A percentile compares a stretch with the other conserved stretches of the same genome.
phyloP scores from a whole-genome alignment of 352 stramenopile genomes.

The Peronosclerospora sorghi region DNA sequence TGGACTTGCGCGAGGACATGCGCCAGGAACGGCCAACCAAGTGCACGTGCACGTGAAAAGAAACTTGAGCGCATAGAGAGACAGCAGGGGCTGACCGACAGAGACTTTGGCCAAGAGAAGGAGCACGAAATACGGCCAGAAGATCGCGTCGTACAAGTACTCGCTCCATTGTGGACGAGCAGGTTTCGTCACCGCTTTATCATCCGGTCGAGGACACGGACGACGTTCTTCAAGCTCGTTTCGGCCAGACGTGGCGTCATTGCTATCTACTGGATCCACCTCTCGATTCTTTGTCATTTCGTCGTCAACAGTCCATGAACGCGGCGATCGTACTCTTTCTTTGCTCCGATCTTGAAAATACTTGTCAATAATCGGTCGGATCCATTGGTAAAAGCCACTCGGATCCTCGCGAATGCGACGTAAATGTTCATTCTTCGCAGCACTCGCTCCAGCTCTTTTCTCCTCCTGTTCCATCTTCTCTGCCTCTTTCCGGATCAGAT shows the following conservation, averaged over 20 bases:
- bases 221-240: too few relatives aligned
- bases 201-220: too few relatives aligned
- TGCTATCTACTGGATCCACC: too few relatives aligned
- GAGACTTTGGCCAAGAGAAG: constrained; percentile 42
- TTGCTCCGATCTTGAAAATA: constrained; percentile 47
- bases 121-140: constrained; percentile 65
- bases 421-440: constrained; percentile 38
- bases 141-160: constrained; percentile 57
- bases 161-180: constrained; percentile 35
- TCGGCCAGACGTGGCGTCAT: too few relatives aligned
- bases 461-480: constrained; percentile 58
- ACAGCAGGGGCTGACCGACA: constrained; percentile 25
- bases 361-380: constrained; percentile 47
- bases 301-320: constrained; percentile 10
- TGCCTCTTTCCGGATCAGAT: constrained; percentile 62
- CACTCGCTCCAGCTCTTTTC: constrained; percentile 15
- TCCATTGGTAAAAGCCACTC: constrained; percentile 66
- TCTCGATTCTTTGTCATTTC: background rate
- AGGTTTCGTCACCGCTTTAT: too few relatives aligned
- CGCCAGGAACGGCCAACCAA: constrained; percentile 47
- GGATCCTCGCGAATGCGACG: constrained; percentile 52
- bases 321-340: constrained; percentile 21
- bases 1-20: constrained; percentile 43
- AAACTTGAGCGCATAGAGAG: constrained; percentile 51
- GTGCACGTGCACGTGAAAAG: constrained; percentile 59